Percentiles rank a stretch among this genome's conserved stretches.
Evolutionary conservation across 139 green algal genomes (phyloP).

Genomic region (Diplosphaera chodatii): DNA sequence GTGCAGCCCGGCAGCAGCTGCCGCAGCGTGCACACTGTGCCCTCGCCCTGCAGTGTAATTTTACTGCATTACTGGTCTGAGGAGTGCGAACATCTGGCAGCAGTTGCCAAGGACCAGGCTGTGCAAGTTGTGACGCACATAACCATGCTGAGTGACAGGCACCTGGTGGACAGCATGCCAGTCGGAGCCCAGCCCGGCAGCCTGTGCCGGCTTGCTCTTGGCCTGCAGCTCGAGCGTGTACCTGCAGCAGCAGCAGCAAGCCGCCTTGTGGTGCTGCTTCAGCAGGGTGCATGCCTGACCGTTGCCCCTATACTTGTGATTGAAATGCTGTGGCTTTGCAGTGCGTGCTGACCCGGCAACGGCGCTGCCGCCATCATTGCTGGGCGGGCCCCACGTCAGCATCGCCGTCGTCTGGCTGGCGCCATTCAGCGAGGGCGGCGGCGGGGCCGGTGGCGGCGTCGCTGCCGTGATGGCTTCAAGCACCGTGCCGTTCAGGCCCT

Average conservation of each 20-base stretch:
- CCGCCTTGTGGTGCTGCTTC: too few species aligned
- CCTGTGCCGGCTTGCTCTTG: conserved; percentile 33
- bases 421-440: conserved; percentile 15
- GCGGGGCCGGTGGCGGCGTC: conserved; percentile 22
- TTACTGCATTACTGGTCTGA: too few species aligned
- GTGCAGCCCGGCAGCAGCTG: conserved; percentile 52
- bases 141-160: background rate
- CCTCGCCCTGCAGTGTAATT: conserved; percentile 26
- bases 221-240: conserved; percentile 57
- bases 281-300: too few species aligned
- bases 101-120: too few species aligned
- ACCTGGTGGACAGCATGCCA: conserved; percentile 55
- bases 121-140: background rate
- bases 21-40: conserved; percentile 47
- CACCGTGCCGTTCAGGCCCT: conserved; percentile 31
- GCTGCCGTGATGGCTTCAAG: conserved; percentile 28
- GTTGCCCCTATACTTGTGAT: background rate
- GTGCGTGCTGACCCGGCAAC: conserved; percentile 6
- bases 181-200: conserved; percentile 36
- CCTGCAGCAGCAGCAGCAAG: too few species aligned
- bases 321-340: background rate
- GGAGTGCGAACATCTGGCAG: too few species aligned
- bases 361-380: conserved; percentile 43
- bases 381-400: conserved; percentile 45
- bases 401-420: conserved; percentile 37